phyloP scores from a whole-genome alignment of 1,284 basidiomycete species.

The Melampsora larici-populina region DNA sequence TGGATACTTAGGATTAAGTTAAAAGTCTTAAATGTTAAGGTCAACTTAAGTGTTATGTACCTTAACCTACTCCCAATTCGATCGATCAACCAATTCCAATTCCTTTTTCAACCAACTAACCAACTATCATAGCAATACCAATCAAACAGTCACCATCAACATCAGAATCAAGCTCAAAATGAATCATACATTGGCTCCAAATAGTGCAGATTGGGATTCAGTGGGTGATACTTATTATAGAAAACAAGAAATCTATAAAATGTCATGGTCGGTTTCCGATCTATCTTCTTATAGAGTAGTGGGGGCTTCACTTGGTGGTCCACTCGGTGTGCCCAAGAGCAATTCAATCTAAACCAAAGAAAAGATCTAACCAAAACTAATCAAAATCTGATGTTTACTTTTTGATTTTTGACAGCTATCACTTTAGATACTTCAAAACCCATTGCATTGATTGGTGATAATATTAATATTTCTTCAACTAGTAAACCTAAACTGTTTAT shows the following conservation, averaged over 20 bases:
- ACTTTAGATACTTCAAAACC: constrained; percentile 39
- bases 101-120: background rate
- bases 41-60: too few relatives aligned
- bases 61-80: too few relatives aligned
- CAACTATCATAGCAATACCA: background rate
- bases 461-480: constrained; percentile 13
- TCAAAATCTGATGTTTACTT: background rate
- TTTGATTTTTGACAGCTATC: constrained; percentile 12
- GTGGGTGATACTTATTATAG: constrained; percentile 42
- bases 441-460: constrained; percentile 16
- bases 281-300: constrained; percentile 28
- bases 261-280: constrained; percentile 31
- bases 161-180: background rate
- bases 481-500: constrained; percentile 28
- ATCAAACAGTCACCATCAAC: background rate
- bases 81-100: too few relatives aligned
- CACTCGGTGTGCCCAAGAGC: constrained; percentile 12
- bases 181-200: constrained; percentile 13
- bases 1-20: background rate
- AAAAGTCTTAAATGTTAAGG: too few relatives aligned
- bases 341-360: too few relatives aligned
- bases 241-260: constrained; percentile 34
- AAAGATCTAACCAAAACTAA: background rate
- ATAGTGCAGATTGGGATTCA: constrained; percentile 40
- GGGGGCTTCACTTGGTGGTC: constrained; percentile 34